Evolutionary conservation across 1,284 basidiomycete genomes (phyloP), one percentile per base, ranked within the genome.

Genomic region (Vanrija sp.): DNA sequence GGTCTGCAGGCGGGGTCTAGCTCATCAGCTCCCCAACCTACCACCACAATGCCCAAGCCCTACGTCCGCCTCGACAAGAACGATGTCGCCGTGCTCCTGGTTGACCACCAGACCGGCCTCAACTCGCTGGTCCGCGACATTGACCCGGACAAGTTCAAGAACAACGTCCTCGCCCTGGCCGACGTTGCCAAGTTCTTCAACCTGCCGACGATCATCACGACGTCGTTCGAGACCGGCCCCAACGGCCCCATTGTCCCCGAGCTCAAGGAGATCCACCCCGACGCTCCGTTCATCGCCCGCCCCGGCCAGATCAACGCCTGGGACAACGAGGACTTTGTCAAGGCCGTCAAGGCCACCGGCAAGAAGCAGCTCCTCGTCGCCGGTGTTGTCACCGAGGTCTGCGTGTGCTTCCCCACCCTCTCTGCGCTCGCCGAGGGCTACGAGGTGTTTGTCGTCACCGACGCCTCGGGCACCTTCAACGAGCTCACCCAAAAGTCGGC

Each of bases 241-340:
- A 56, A 56, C 54, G 54, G 54, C 6, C 54, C 54, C n/a, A 14
- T 56, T 12, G 35, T 56, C 8, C 54, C 49, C 36, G 41, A 56
- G 46, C 39, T 56, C 47, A 25, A 18, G 6, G 37, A 25, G 36
- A 35, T 24, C 23, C 38, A 45, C 31, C 37, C 49, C 2, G 25
- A 45, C 22, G 46, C 49, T 3, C 43, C 49, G 2, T 19, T 22
- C 49, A 52, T 56, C 37, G 15, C 20, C 3, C 54, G 54, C 7
- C 54, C 54, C 3, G 54, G 54, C 12, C 41, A 56, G 54, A 51
- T 56, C 42, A 56, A 56, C 37, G 54, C 49, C 6, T 56, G 54
- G 54, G 54, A 56, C 49, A 48, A 51, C 31, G 42, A 42, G n/a
- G 54, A 56, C n/a, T 56, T 56, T 44, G 46, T 49, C 37, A n/a